Evolutionary conservation across 2,329 filamentous ascomycete species (phyloP).

Genomic region (Lecanoromycetidae sp.): DNA sequence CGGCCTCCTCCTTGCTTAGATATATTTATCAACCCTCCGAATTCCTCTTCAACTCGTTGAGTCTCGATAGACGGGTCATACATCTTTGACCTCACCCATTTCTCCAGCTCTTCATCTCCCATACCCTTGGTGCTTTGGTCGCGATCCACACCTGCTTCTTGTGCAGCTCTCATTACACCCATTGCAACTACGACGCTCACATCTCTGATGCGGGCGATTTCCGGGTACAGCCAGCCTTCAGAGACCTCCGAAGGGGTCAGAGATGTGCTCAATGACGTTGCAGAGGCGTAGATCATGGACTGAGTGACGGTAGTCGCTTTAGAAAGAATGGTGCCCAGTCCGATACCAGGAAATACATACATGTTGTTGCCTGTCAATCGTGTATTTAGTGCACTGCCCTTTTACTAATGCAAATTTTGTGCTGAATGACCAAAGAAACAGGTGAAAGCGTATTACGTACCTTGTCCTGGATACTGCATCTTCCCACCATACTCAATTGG

Average conservation of each 20-base stretch:
- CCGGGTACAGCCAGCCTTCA: conserved; percentile 78
- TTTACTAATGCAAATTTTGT: background rate
- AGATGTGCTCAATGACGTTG: conserved; percentile 49
- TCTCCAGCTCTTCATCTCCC: conserved; percentile 32
- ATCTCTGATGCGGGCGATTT: conserved; percentile 81
- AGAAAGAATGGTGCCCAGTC: conserved; percentile 81
- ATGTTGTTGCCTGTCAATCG: conserved; percentile 55
- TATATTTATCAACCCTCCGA: conserved; percentile 18
- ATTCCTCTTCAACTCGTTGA: conserved; percentile 35
- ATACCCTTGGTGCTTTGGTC: conserved; percentile 33
- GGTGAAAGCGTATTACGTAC: conserved; percentile 17
- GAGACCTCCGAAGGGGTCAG: conserved; percentile 72
- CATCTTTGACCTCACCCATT: conserved; percentile 38
- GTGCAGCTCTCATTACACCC: conserved; percentile 85
- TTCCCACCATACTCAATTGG: conserved; percentile 41
- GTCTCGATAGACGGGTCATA: conserved; percentile 38
- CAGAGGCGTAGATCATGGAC: conserved; percentile 93
- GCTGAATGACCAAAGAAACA: background rate
- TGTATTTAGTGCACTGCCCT: background rate
- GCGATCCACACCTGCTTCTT: conserved; percentile 59
- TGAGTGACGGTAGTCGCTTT: conserved; percentile 81
- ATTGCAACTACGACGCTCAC: conserved; percentile 76
- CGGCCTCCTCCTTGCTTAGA: background rate
- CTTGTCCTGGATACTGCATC: conserved; percentile 38
- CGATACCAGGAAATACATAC: conserved; percentile 95